phyloP scores from a whole-genome alignment of 2,329 filamentous ascomycete species.

The Triangularia setosa region DNA sequence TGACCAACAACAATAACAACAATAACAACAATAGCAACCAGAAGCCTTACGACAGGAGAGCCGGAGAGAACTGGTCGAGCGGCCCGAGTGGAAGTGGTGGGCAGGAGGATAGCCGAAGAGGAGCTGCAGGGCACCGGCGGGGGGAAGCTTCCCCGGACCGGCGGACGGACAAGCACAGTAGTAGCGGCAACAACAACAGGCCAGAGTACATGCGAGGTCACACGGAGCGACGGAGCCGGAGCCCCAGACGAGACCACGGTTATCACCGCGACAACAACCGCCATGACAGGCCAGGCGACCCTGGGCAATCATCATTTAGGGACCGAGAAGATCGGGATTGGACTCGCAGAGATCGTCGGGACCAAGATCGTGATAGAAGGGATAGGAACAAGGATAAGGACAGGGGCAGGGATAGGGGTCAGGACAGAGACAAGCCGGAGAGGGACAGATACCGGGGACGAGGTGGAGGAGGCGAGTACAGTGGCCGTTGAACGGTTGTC shows the following conservation, averaged over 20 bases:
- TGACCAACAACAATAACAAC: constrained; percentile 9
- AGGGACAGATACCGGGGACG: constrained; percentile 33
- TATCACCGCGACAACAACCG: constrained; percentile 17
- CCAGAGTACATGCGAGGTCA: constrained; percentile 12
- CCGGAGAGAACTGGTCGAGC: not conserved
- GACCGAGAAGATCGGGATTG: constrained; percentile 18
- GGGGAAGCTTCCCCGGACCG: not conserved
- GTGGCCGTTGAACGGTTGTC: constrained; percentile 18
- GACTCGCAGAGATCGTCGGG: constrained; percentile 32
- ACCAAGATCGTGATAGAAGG: constrained; percentile 32
- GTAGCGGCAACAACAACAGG: constrained; percentile 5
- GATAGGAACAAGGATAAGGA: constrained; percentile 30
- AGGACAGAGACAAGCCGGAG: constrained; percentile 25
- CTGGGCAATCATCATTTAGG: constrained; percentile 17
- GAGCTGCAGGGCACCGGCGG: constrained; percentile 8
- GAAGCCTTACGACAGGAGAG: not conserved
- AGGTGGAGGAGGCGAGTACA: constrained; percentile 29
- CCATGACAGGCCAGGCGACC: constrained; percentile 30
- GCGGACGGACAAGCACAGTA: constrained; percentile 3
- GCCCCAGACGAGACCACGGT: constrained; percentile 24
- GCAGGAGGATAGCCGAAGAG: constrained; percentile 4
- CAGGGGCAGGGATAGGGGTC: constrained; percentile 23
- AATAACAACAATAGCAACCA: not conserved
- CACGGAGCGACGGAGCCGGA: constrained; percentile 38
- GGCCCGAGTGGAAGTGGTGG: constrained; percentile 24